Evolutionary conservation across 2,329 filamentous ascomycete species (phyloP), one percentile per base, ranked within the genome.

Genomic region (Periconia digitata): DNA sequence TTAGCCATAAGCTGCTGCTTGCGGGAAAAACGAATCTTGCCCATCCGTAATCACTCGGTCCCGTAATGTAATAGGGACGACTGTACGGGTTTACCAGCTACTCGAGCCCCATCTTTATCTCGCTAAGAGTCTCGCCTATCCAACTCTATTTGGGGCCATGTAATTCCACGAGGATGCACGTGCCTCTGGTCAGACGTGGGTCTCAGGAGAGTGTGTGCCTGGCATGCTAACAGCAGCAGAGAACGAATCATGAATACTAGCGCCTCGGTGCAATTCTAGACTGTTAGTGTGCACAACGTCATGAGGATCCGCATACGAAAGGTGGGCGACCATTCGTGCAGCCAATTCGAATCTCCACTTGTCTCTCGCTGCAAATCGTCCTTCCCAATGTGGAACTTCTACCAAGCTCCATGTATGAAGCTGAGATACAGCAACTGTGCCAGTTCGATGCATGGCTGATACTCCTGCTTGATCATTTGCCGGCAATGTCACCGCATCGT

Each of bases 121-220:
- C 37, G 37, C 37, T 39, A 21, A 20, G 8, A 7, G 37, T 32
- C 37, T 39, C 21, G 37, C 17, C 37, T 37, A 39, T 39, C 7
- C 37, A 39, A 39, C 37, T 39, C 21, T 39, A 39, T 39, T 15
- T 22, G 37, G 37, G 17, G 34, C 36, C 36, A 38, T 20, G n/a
- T 39, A 22, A 15, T 15, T 6, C 16, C 37, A 15, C 13, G 20
- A 39, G 36, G 21, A 13, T 39, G 37, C 37, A 39, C 37, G 37
- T 39, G 6, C 37, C 37, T 21, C 4, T 15, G 21, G 18, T 39
- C 37, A 20, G 18, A 22, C 22, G 20, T 39, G 37, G 35, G 18
- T 37, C 35, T 37, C 18, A 32, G 35, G 18, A 16, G 18, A 16
- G 35, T 20, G 16, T 37, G 16, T 37, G 35, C 35, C 35, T 20